Conservation (phyloP, 1,284 basidiomycete genomes). For the Trichosporon sp. region DNA sequence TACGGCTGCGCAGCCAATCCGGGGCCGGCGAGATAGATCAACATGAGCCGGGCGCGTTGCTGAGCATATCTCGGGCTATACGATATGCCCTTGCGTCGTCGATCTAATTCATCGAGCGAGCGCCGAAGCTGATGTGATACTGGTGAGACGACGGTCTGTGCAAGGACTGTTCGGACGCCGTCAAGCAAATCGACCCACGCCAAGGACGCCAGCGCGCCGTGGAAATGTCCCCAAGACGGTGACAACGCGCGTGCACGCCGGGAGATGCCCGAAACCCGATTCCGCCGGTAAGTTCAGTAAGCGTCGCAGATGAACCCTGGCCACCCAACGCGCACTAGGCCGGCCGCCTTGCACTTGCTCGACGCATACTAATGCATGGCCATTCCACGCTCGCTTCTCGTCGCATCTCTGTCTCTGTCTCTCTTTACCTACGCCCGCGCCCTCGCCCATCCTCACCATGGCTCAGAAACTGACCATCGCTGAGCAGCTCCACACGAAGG, state of each 20-base stretch:
- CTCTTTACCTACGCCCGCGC: too few species aligned
- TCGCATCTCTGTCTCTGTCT: neutral
- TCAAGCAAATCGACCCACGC: neutral
- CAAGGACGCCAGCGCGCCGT: neutral
- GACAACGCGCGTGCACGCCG: too few species aligned
- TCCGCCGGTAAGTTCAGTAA: slow-evolving; percentile 1
- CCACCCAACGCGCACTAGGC: too few species aligned
- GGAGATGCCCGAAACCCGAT: slow-evolving; percentile 3
- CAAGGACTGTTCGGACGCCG: neutral
- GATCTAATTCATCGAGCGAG: neutral
- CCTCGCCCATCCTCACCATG: neutral
- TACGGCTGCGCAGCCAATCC: neutral
- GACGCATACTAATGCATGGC: neutral
- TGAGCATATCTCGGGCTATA: neutral
- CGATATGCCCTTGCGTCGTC: neutral
- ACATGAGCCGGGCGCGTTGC: neutral
- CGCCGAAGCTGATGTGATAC: neutral
- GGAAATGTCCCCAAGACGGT: too few species aligned
- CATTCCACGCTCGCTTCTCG: neutral
- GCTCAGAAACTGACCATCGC: neutral
- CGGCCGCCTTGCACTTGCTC: too few species aligned
- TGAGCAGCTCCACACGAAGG: neutral
- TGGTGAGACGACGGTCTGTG: neutral
- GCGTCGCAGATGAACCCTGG: neutral
- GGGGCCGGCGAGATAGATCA: neutral